Evolutionary conservation across 2,329 filamentous ascomycete species (phyloP).

Genomic region (Cladosporium sphaerospermum): DNA sequence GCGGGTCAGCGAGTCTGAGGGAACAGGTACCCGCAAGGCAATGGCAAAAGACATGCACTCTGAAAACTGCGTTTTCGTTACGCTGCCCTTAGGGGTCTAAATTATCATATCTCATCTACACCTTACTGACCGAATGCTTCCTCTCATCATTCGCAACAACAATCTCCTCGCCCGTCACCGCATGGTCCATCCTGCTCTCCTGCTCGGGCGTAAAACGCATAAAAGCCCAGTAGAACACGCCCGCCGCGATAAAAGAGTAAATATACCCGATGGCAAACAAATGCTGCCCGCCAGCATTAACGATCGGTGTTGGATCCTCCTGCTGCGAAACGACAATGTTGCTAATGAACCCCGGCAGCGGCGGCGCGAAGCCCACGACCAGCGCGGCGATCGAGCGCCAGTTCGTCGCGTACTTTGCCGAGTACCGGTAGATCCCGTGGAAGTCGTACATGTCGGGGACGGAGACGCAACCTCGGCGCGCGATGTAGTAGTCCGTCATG

Average conservation of each 20-base stretch:
- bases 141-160: constrained; percentile 31
- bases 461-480: constrained; percentile 45
- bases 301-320: not conserved
- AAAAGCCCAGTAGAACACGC: constrained; percentile 31
- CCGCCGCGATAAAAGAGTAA: constrained; percentile 31
- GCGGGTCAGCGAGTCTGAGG: too few species aligned
- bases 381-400: constrained; percentile 55
- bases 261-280: constrained; percentile 32
- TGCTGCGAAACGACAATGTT: constrained; percentile 28
- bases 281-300: not conserved
- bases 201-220: constrained; percentile 47
- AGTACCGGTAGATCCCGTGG: constrained; percentile 46
- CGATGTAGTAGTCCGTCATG: constrained; percentile 49
- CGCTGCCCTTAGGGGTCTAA: too few species aligned
- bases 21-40: too few species aligned
- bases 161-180: constrained; percentile 58
- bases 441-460: constrained; percentile 48
- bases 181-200: constrained; percentile 80
- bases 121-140: constrained; percentile 13
- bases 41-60: too few species aligned
- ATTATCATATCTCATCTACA: not conserved
- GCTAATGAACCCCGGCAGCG: constrained; percentile 49
- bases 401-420: constrained; percentile 42
- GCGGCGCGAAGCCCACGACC: constrained; percentile 50
- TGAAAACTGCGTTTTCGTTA: too few species aligned